A percentile compares a stretch with the other conserved stretches of the same genome.
phyloP scores from a whole-genome alignment of 345 rosid species.

The Aegle marmelos region DNA sequence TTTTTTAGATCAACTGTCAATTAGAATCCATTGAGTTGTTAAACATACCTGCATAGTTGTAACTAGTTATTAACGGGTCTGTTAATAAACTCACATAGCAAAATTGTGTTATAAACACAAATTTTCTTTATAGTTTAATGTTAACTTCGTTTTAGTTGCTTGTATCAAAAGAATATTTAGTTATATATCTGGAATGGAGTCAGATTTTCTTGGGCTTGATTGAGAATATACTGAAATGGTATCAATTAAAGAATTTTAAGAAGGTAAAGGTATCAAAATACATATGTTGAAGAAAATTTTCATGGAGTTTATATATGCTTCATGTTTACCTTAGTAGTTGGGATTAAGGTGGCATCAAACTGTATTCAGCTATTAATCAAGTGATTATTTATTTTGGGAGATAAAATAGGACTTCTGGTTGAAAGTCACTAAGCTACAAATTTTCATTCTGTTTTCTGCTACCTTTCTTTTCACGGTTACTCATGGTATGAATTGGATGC shows the following conservation, averaged over 20 bases:
- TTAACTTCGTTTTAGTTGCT: not conserved
- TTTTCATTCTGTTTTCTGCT: not conserved
- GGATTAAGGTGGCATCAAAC: not conserved
- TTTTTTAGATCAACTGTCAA: not conserved
- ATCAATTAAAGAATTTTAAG: not conserved
- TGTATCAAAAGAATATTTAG: not conserved
- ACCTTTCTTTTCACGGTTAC: not conserved
- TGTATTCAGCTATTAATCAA: not conserved
- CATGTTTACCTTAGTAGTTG: not conserved
- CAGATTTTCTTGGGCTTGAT: not conserved
- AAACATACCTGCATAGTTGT: not conserved
- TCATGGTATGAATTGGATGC: not conserved
- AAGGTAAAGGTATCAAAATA: not conserved
- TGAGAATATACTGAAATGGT: not conserved
- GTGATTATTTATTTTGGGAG: not conserved
- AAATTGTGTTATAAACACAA: not conserved
- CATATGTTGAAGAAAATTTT: not conserved
- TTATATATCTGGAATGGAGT: not conserved
- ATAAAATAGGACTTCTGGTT: not conserved
- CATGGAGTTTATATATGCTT: not conserved
- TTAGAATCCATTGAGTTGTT: constrained; percentile 2
- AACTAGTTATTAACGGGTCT: not conserved
- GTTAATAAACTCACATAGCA: not conserved
- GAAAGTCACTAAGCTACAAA: not conserved
- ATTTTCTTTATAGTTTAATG: not conserved